These are phyloP conservation scores for Herpetomonas samuelpessoai DNA, from an alignment of 208 protist species.

Conservation along the genomic window DNA sequence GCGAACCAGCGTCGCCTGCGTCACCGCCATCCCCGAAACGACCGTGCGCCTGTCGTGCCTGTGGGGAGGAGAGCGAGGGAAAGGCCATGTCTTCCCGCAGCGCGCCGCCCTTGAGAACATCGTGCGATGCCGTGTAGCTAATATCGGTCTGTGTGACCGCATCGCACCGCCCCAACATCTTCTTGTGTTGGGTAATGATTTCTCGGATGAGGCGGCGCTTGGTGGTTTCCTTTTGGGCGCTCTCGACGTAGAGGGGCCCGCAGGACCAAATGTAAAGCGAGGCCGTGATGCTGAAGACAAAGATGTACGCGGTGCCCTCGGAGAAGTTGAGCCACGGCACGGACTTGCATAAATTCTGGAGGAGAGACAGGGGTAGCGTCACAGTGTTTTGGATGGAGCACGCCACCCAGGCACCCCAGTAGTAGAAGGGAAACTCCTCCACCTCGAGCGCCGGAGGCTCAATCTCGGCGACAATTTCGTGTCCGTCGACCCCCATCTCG, in stretches of 20 bases:
- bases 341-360: slow-evolving; percentile 53
- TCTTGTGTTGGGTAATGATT: slow-evolving; percentile 46
- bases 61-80: slow-evolving; percentile 1
- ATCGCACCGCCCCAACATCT: slow-evolving; percentile 33
- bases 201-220: slow-evolving; percentile 55
- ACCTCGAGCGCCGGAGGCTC: slow-evolving; percentile 40
- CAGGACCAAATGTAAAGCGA: slow-evolving; percentile 49
- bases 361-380: slow-evolving; percentile 68
- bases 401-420: slow-evolving; percentile 46
- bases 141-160: slow-evolving; percentile 66
- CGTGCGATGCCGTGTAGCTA: slow-evolving; percentile 7
- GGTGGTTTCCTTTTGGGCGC: slow-evolving; percentile 41
- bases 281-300: slow-evolving; percentile 63
- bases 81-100: background rate
- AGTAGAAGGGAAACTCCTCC: slow-evolving; percentile 61
- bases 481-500: slow-evolving; percentile 33
- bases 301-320: slow-evolving; percentile 64
- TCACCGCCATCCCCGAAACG: slow-evolving; percentile 55
- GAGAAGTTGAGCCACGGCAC: slow-evolving; percentile 55
- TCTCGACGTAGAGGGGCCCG: slow-evolving; percentile 52
- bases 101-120: background rate
- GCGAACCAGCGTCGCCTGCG: slow-evolving; percentile 62
- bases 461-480: slow-evolving; percentile 52
- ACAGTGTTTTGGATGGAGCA: slow-evolving; percentile 76
- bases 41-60: no score